A percentile compares a stretch with the other conserved stretches of the same genome.
These are phyloP conservation scores for Chiua sp. DNA, from an alignment of 1,284 basidiomycete species.

Conservation along the genomic window DNA sequence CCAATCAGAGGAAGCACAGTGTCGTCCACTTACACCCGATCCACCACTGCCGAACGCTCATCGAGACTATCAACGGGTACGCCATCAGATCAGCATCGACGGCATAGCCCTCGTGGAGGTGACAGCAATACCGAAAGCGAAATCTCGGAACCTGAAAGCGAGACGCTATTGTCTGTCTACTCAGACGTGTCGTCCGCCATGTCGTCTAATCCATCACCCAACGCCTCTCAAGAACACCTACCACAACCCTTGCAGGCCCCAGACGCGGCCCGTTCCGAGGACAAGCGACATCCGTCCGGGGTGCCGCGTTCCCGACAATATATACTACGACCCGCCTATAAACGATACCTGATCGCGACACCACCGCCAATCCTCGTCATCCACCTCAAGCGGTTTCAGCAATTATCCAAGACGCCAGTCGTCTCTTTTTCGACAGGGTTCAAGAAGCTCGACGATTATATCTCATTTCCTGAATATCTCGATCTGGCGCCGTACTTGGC, in stretches of 20 bases:
- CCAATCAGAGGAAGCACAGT: conserved; percentile 14
- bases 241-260: conserved; percentile 16
- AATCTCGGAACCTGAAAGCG: conserved; percentile 43
- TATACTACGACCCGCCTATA: conserved; percentile 85
- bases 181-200: conserved; percentile 49
- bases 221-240: conserved; percentile 31
- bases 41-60: conserved; percentile 6
- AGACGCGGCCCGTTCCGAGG: conserved; percentile 1
- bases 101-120: conserved; percentile 20
- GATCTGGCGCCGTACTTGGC: conserved; percentile 89
- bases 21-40: conserved; percentile 12
- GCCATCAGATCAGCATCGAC: conserved; percentile 33
- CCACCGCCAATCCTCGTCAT: conserved; percentile 91
- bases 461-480: conserved; percentile 86
- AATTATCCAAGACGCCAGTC: conserved; percentile 56
- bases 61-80: conserved; percentile 40
- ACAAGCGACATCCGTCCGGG: conserved; percentile 24
- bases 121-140: conserved; percentile 51
- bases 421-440: conserved; percentile 69
- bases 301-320: conserved; percentile 60
- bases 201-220: conserved; percentile 42
- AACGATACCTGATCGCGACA: conserved; percentile 89
- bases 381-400: conserved; percentile 94
- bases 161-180: conserved; percentile 36
- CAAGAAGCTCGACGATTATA: conserved; percentile 88